Conservation (phyloP, 2,329 filamentous ascomycete genomes). For the Diplodia seriata region DNA sequence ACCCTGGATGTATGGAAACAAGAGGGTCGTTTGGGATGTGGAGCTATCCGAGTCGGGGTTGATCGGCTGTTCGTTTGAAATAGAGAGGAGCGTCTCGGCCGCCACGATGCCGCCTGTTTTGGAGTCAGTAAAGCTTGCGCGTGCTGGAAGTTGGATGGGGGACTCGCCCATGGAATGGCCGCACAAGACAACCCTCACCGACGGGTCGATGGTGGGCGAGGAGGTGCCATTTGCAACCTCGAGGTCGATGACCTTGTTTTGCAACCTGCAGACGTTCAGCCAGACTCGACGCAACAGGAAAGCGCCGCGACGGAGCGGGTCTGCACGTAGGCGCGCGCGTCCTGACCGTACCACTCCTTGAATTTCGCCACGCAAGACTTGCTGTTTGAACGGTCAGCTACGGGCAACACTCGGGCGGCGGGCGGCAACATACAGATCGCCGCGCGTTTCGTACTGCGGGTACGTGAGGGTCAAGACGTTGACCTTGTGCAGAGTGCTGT, state of each 20-base stretch:
- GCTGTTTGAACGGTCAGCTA: background rate
- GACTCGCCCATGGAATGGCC: conserved; percentile 77
- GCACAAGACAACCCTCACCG: conserved; percentile 79
- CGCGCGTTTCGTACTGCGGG: conserved; percentile 81
- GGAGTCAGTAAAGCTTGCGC: conserved; percentile 55
- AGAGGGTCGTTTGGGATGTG: conserved; percentile 65
- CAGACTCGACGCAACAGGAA: background rate
- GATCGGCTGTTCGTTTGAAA: conserved; percentile 64
- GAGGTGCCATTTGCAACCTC: conserved; percentile 82
- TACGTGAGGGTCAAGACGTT: conserved; percentile 74
- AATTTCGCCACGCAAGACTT: conserved; percentile 53
- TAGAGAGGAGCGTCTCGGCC: conserved; percentile 80
- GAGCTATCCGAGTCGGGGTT: conserved; percentile 47
- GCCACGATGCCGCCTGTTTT: conserved; percentile 79
- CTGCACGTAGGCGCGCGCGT: conserved; percentile 26
- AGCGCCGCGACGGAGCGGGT: conserved; percentile 4
- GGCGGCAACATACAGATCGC: conserved; percentile 70
- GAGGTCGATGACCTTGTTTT: conserved; percentile 91
- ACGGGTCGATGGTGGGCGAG: conserved; percentile 85
- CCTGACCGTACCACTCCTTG: conserved; percentile 69
- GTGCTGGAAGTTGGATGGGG: conserved; percentile 52
- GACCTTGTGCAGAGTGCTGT: conserved; percentile 71
- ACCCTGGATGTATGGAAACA: conserved; percentile 93
- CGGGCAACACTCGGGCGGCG: conserved; percentile 58
- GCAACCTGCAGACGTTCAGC: conserved; percentile 65